Evolutionary conservation across 1,284 basidiomycete genomes (phyloP), one percentile per base, ranked within the genome.

Genomic region (Puccinia polysora): DNA sequence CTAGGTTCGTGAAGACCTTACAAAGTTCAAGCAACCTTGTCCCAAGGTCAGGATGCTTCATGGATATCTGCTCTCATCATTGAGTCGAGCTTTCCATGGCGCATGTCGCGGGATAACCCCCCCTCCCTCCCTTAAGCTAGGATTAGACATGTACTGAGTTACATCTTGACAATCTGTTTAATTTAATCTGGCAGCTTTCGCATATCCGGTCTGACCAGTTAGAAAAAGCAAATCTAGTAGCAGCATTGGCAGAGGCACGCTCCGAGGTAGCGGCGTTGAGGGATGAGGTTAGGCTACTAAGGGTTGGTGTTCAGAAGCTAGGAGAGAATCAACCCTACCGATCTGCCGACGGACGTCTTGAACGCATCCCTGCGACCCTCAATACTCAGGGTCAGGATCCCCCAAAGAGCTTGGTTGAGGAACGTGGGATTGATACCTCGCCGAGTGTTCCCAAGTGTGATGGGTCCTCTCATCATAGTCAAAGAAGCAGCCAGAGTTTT

Each of bases 141-240:
- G n/a, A n/a, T n/a, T n/a, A n/a, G n/a, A n/a, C n/a, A n/a, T n/a
- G n/a, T n/a, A n/a, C n/a, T n/a, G n/a, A n/a, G n/a, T n/a, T n/a
- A n/a, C n/a, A n/a, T n/a, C n/a, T n/a, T n/a, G n/a, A 45, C n/a
- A 45, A 45, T n/a, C 40, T 10, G 40, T 45, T 45, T 45, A 10
- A 10, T 45, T 45, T 45, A 10, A 10, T 45, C 40, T 10, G n/a
- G n/a, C 10, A 69, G 67, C 56, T 69, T 18, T 60, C 56, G 20
- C 67, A 69, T 49, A 69, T 69, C 52, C 67, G 56, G 30, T 55
- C 67, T 20, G 67, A 69, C 25, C 67, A 69, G 28, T 34, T 59
- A 32, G 67, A 59, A 47, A 69, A 69, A 60, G 56, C 67, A 20
- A 60, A 59, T 23, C 40, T 69, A 38, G 67, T 47, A 8, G 8